Percentiles rank a stretch among this genome's conserved stretches.
phyloP scores from a whole-genome alignment of 345 rosid species.

The Noccaea bulbosa region DNA sequence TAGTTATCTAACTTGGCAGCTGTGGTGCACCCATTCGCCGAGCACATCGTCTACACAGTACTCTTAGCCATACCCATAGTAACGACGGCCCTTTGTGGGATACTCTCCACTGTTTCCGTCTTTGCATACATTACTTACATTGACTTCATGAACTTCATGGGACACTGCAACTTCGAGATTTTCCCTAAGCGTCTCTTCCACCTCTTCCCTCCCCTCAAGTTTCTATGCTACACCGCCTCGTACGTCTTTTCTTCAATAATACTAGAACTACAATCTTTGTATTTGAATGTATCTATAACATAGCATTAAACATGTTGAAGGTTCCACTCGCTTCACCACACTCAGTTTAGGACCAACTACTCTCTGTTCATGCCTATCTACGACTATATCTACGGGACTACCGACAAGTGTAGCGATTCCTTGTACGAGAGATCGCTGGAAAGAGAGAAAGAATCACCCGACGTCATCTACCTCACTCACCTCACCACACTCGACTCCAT shows the following conservation, averaged over 20 bases:
- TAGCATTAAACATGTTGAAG: constrained; percentile 36
- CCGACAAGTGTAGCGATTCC: constrained; percentile 45
- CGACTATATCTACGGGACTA: constrained; percentile 55
- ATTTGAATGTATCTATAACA: constrained; percentile 2
- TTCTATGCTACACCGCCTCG: constrained; percentile 46
- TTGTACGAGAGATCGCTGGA: constrained; percentile 46
- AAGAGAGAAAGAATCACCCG: constrained; percentile 52
- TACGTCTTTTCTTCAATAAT: constrained; percentile 6
- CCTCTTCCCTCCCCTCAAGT: constrained; percentile 45
- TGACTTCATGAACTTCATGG: constrained; percentile 49
- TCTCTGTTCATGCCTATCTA: constrained; percentile 69
- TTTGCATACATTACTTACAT: constrained; percentile 38
- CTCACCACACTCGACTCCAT: constrained; percentile 60
- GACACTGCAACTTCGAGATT: constrained; percentile 50
- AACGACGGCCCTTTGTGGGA: constrained; percentile 29
- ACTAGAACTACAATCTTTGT: neutral
- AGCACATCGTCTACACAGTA: constrained; percentile 52
- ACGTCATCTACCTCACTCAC: constrained; percentile 68
- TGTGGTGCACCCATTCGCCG: constrained; percentile 70
- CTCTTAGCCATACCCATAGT: constrained; percentile 57
- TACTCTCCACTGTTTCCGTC: constrained; percentile 17
- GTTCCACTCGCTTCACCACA: constrained; percentile 67
- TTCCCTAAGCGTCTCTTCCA: constrained; percentile 44
- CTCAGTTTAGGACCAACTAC: constrained; percentile 66
- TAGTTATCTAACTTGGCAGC: constrained; percentile 17